Evolutionary conservation across 345 rosid genomes (phyloP).

Genomic region (Physaria fendleri): DNA sequence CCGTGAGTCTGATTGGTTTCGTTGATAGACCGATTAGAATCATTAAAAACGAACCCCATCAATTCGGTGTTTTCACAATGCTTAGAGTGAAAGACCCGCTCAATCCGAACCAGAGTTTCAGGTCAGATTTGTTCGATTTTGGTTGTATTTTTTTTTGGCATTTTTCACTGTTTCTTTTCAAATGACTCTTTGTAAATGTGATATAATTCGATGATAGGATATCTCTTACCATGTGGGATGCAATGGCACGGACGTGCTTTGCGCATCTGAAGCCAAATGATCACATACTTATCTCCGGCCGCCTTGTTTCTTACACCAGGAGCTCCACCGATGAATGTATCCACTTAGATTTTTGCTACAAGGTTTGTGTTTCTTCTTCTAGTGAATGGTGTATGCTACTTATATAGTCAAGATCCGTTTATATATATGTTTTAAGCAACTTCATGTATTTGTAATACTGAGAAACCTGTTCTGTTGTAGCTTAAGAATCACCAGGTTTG

Average conservation of each 20-base stretch:
- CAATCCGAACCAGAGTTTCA: slow-evolving; percentile 30
- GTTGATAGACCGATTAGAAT: slow-evolving; percentile 33
- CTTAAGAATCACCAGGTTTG: neutral
- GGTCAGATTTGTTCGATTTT: slow-evolving; percentile 42
- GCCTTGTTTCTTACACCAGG: slow-evolving; percentile 29
- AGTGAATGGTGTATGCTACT: neutral
- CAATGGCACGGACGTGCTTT: slow-evolving; percentile 41
- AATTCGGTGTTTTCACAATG: slow-evolving; percentile 37
- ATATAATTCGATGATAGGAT: slow-evolving; percentile 34
- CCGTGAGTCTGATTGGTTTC: slow-evolving; percentile 50
- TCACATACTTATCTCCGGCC: slow-evolving; percentile 53
- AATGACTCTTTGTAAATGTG: neutral
- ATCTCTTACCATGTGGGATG: slow-evolving; percentile 38
- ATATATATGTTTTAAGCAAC: neutral
- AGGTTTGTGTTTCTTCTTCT: slow-evolving; percentile 35
- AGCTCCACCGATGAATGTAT: slow-evolving; percentile 22
- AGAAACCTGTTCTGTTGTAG: neutral
- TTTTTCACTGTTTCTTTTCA: neutral
- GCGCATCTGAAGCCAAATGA: slow-evolving; percentile 55
- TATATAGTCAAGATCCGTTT: neutral
- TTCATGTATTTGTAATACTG: neutral
- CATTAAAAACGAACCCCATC: neutral
- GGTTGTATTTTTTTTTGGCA: no score
- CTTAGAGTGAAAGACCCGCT: slow-evolving; percentile 37
- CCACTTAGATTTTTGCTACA: slow-evolving; percentile 13